Conservation (phyloP, 306 rosid genomes). For the Senna tora region DNA sequence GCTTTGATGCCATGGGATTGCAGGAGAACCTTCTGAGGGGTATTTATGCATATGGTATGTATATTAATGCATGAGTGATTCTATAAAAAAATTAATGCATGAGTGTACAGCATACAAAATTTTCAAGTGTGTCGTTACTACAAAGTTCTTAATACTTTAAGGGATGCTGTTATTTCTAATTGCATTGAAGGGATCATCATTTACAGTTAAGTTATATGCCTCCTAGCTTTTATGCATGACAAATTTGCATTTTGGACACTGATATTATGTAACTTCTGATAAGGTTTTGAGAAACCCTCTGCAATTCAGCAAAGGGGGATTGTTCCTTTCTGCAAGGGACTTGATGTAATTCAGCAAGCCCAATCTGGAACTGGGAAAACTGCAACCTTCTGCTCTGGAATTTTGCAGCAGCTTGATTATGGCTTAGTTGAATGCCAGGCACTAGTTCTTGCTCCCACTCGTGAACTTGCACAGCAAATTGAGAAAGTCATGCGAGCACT, state of each 20-base stretch:
- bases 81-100: neutral
- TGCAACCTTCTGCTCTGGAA: constrained; percentile 72
- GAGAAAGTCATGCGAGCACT: constrained; percentile 77
- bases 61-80: neutral
- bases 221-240: neutral
- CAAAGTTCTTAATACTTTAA: neutral
- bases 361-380: constrained; percentile 78
- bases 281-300: constrained; percentile 76
- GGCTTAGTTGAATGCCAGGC: constrained; percentile 62
- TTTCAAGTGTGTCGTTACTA: neutral
- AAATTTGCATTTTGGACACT: constrained; percentile 15
- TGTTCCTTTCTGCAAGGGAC: constrained; percentile 73
- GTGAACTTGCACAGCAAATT: constrained; percentile 73
- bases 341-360: constrained; percentile 77
- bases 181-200: neutral
- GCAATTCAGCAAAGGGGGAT: constrained; percentile 80
- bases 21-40: constrained; percentile 72
- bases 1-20: constrained; percentile 70
- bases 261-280: constrained; percentile 14
- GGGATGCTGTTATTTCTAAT: neutral
- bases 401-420: constrained; percentile 70
- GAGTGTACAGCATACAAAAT: neutral
- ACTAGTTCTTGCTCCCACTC: constrained; percentile 70
- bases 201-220: neutral
- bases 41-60: constrained; percentile 71